These are phyloP conservation scores for Aspergillaceae sp. DNA, from an alignment of 2,329 filamentous ascomycete genomes.

Conservation along the genomic window DNA sequence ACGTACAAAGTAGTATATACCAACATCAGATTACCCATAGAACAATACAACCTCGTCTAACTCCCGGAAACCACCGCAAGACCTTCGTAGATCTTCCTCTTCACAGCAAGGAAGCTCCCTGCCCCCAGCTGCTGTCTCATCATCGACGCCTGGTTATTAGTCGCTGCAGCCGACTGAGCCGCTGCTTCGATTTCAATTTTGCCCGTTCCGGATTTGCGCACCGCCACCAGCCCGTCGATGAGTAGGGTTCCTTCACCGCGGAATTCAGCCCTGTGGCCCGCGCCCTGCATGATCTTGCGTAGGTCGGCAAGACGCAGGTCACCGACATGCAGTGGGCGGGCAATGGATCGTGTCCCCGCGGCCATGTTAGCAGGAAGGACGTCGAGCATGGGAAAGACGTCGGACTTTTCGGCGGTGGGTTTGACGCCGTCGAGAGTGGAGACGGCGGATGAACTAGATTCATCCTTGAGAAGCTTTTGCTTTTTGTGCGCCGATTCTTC, in stretches of 20 bases:
- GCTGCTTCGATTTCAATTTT: slow-evolving; percentile 80
- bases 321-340: slow-evolving; percentile 87
- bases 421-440: slow-evolving; percentile 13
- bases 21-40: slow-evolving; percentile 22
- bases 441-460: slow-evolving; percentile 26
- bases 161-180: slow-evolving; percentile 44
- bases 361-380: slow-evolving; percentile 53
- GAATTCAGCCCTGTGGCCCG: slow-evolving; percentile 84
- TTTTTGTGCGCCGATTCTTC: slow-evolving; percentile 42
- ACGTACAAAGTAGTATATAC: slow-evolving; percentile 40
- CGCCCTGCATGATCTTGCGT: slow-evolving; percentile 69
- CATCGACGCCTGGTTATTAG: slow-evolving; percentile 22
- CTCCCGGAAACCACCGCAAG: slow-evolving; percentile 79
- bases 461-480: slow-evolving; percentile 42
- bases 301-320: slow-evolving; percentile 85
- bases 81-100: slow-evolving; percentile 85
- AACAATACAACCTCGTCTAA: slow-evolving; percentile 20
- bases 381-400: slow-evolving; percentile 47
- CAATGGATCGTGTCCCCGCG: slow-evolving; percentile 64
- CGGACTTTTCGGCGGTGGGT: slow-evolving; percentile 21
- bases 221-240: slow-evolving; percentile 78
- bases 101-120: slow-evolving; percentile 75
- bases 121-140: slow-evolving; percentile 51
- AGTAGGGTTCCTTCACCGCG: slow-evolving; percentile 85
- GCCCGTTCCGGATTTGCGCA: slow-evolving; percentile 79